Evolutionary conservation across 495 filamentous ascomycete genomes (phyloP).

Genomic region (Tuber microsphaerosporum): DNA sequence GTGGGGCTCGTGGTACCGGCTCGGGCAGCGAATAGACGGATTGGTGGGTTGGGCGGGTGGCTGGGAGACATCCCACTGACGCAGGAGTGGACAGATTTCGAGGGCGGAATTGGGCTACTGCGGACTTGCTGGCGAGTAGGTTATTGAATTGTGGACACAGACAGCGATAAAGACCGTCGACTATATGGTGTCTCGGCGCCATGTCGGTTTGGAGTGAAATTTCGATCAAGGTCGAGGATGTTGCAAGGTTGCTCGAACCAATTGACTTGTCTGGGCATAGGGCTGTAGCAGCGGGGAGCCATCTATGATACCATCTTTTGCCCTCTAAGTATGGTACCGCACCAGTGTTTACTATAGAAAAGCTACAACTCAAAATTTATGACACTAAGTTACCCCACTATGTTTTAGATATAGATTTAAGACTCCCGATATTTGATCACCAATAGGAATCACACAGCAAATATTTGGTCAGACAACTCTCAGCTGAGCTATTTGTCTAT

Average conservation of each 20-base stretch:
- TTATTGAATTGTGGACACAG: slow-evolving; percentile 26
- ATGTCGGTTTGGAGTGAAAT: slow-evolving; percentile 10
- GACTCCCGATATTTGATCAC: neutral
- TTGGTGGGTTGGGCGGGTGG: neutral
- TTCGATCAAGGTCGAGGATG: neutral
- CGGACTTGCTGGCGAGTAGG: neutral
- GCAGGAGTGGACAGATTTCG: neutral
- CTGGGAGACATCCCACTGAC: neutral
- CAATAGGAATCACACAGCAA: neutral
- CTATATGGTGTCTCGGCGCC: slow-evolving; percentile 21
- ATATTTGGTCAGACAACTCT: neutral
- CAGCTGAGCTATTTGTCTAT: slow-evolving; percentile 4
- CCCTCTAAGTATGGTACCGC: neutral
- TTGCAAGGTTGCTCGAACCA: neutral
- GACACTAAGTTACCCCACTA: no score
- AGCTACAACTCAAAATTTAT: neutral
- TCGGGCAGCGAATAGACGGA: slow-evolving; percentile 8
- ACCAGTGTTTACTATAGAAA: neutral
- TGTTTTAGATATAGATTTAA: neutral
- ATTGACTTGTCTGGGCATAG: neutral
- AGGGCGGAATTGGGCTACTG: neutral
- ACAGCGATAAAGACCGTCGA: slow-evolving; percentile 27
- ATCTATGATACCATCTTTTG: neutral
- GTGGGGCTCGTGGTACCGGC: neutral
- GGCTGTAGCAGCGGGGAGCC: neutral